Evolutionary conservation across 169 alveolate genomes (phyloP).

Genomic region (Prorocentrum cordatum): DNA sequence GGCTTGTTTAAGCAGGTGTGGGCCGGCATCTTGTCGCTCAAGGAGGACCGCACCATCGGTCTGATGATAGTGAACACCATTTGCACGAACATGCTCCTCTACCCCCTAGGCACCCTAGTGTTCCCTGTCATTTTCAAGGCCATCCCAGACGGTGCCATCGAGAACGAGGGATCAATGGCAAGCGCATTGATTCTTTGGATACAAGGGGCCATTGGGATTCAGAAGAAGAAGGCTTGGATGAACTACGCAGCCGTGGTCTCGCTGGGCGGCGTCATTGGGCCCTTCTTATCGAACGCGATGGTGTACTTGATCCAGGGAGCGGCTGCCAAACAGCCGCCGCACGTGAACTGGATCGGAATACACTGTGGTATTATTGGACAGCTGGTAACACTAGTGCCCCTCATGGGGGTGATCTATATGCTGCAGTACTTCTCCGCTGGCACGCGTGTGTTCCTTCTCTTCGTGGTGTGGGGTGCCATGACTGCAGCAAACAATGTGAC

Average conservation of each 20-base stretch:
- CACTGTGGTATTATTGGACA: background rate
- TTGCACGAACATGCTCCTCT: background rate
- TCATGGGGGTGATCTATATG: background rate
- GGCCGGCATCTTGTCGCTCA: no score
- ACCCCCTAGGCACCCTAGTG: background rate
- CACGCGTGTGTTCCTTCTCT: background rate
- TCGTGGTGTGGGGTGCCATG: background rate
- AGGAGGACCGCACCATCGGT: background rate
- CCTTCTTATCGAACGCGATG: background rate
- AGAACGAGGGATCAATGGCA: background rate
- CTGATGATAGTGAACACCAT: background rate
- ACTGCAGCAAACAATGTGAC: background rate
- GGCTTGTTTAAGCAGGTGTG: no score
- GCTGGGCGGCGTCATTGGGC: background rate
- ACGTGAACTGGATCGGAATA: background rate
- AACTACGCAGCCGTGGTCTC: background rate
- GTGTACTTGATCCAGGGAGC: background rate
- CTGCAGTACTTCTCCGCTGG: background rate
- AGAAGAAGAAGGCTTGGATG: background rate
- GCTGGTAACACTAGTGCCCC: background rate
- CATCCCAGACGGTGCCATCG: background rate
- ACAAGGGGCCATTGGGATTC: background rate
- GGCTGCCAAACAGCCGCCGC: background rate
- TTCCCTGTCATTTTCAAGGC: background rate
- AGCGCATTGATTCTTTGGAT: background rate